A percentile compares a stretch with the other conserved stretches of the same genome.
phyloP scores from a whole-genome alignment of 257 asterid species.

The Jacaranda copaia region DNA sequence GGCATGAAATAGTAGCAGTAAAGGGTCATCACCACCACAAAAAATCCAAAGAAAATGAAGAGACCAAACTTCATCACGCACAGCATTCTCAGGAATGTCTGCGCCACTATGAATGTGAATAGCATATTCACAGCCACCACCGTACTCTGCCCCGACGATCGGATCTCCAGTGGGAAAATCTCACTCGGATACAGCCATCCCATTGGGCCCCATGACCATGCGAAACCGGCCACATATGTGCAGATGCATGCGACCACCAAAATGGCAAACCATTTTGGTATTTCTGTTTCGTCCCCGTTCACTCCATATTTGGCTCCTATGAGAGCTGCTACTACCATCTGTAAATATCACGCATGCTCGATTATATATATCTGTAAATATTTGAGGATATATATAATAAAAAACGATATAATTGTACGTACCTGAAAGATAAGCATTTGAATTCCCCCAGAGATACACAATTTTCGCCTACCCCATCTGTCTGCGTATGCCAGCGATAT shows the following conservation, averaged over 20 bases:
- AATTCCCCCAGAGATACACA: neutral
- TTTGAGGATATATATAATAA: no score
- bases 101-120: neutral
- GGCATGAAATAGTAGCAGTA: conserved; percentile 16
- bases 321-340: neutral
- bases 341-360: neutral
- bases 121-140: neutral
- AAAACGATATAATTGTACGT: no score
- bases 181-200: conserved; percentile 19
- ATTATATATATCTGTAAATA: no score
- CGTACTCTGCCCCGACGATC: neutral
- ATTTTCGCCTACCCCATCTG: neutral
- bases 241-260: conserved; percentile 4
- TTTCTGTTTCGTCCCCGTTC: neutral
- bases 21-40: conserved; percentile 5
- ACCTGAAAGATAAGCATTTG: neutral
- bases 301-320: neutral
- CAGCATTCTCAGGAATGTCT: neutral
- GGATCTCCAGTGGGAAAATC: neutral
- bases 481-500: neutral
- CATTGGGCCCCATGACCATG: neutral
- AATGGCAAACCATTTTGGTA: neutral
- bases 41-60: neutral
- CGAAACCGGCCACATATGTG: neutral
- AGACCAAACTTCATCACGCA: neutral